phyloP scores from a whole-genome alignment of 805 yeast genomes.

The Metschnikowia drakensbergensis region DNA sequence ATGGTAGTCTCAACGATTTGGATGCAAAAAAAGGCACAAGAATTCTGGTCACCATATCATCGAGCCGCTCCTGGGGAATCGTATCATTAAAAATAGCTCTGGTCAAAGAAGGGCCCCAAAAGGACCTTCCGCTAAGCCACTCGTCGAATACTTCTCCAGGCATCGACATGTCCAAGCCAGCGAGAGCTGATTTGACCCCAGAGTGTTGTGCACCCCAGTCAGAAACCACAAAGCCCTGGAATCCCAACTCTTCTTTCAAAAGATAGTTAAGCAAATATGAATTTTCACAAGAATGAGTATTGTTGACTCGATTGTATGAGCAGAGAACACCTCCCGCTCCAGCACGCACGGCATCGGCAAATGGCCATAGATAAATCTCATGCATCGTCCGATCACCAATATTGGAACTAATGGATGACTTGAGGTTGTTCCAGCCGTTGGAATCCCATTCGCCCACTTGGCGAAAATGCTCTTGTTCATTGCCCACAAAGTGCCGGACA shows the following conservation, averaged over 20 bases:
- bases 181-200: slow-evolving; percentile 52
- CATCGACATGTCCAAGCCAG: slow-evolving; percentile 66
- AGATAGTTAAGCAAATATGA: slow-evolving; percentile 51
- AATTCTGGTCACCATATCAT: slow-evolving; percentile 61
- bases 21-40: slow-evolving; percentile 53
- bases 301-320: slow-evolving; percentile 54
- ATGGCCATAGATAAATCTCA: slow-evolving; percentile 63
- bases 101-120: slow-evolving; percentile 57
- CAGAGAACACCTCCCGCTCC: slow-evolving; percentile 64
- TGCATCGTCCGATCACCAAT: slow-evolving; percentile 61
- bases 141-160: slow-evolving; percentile 55
- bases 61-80: slow-evolving; percentile 47
- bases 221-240: slow-evolving; percentile 63
- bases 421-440: slow-evolving; percentile 42
- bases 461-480: slow-evolving; percentile 61
- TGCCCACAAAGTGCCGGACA: slow-evolving; percentile 55
- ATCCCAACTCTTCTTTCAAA: slow-evolving; percentile 58
- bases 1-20: slow-evolving; percentile 35
- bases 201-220: slow-evolving; percentile 66
- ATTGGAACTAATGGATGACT: slow-evolving; percentile 46
- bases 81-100: slow-evolving; percentile 54
- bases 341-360: slow-evolving; percentile 57
- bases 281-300: slow-evolving; percentile 58
- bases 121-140: slow-evolving; percentile 51
- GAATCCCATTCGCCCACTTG: slow-evolving; percentile 49